These are phyloP conservation scores for Paramecium sonneborni DNA, from an alignment of 73 alveolate genomes.

Conservation along the genomic window DNA sequence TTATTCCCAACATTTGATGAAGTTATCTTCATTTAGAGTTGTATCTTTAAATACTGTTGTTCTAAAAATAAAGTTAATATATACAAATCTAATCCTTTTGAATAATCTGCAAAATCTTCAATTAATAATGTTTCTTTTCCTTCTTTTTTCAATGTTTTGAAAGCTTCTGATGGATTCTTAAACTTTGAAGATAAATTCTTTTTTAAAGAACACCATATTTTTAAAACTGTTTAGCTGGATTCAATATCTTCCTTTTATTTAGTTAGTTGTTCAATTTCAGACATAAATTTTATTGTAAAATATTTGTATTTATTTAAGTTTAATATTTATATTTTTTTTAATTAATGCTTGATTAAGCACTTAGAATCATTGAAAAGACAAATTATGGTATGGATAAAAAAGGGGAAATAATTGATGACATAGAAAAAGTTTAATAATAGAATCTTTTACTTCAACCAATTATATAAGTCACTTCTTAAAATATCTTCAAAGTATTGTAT, in stretches of 20 bases:
- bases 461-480: background rate
- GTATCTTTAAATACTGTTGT: background rate
- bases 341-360: background rate
- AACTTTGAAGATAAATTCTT: background rate
- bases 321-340: background rate
- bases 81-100: conserved; percentile 35
- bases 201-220: background rate
- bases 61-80: background rate
- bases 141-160: background rate
- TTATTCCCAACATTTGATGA: conserved; percentile 35
- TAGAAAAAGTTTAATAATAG: background rate
- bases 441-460: background rate
- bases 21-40: conserved; percentile 37
- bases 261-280: conserved; percentile 16
- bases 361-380: background rate
- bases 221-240: background rate
- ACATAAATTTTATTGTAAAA: background rate
- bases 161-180: conserved; percentile 30
- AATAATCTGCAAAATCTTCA: conserved; percentile 26
- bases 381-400: background rate
- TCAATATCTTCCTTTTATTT: background rate
- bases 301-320: background rate
- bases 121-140: background rate
- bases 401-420: background rate
- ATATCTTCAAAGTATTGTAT: background rate